phyloP scores from a whole-genome alignment of 768 basidiomycete genomes.

The Leccinum subtestaceum region DNA sequence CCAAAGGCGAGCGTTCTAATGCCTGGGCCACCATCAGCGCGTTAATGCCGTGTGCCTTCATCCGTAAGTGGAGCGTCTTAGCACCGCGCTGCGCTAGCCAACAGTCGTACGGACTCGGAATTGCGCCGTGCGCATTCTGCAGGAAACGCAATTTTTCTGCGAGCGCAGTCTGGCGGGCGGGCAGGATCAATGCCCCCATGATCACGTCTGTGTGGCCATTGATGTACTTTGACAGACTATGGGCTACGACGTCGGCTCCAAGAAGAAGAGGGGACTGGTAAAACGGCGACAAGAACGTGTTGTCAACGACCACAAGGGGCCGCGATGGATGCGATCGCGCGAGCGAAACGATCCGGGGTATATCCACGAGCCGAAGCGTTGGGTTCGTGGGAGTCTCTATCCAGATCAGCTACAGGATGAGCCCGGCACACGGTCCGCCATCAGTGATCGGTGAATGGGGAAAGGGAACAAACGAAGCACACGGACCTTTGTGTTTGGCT shows the following conservation, averaged over 20 bases:
- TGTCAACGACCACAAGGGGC: slow-evolving; percentile 88
- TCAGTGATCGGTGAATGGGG: not conserved
- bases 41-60: slow-evolving; percentile 83
- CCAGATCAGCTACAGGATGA: slow-evolving; percentile 73
- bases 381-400: slow-evolving; percentile 96
- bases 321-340: slow-evolving; percentile 57
- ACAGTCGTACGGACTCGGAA: slow-evolving; percentile 77
- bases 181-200: slow-evolving; percentile 81
- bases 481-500: slow-evolving; percentile 76
- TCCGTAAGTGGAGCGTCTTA: slow-evolving; percentile 88
- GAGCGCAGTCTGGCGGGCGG: slow-evolving; percentile 48
- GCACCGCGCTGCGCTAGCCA: slow-evolving; percentile 89
- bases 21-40: slow-evolving; percentile 72
- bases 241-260: slow-evolving; percentile 82
- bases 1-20: slow-evolving; percentile 51
- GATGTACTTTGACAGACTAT: slow-evolving; percentile 86
- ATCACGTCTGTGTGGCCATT: slow-evolving; percentile 94
- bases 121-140: slow-evolving; percentile 84
- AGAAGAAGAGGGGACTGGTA: slow-evolving; percentile 84
- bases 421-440: not conserved
- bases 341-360: slow-evolving; percentile 65
- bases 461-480: not conserved
- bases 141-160: slow-evolving; percentile 71
- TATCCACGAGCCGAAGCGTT: slow-evolving; percentile 81
- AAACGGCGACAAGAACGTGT: slow-evolving; percentile 92